Evolutionary conservation across 164 flowering plant species (phyloP), one percentile per base, ranked within the genome.

Genomic region (Cinnamomum micranthum): DNA sequence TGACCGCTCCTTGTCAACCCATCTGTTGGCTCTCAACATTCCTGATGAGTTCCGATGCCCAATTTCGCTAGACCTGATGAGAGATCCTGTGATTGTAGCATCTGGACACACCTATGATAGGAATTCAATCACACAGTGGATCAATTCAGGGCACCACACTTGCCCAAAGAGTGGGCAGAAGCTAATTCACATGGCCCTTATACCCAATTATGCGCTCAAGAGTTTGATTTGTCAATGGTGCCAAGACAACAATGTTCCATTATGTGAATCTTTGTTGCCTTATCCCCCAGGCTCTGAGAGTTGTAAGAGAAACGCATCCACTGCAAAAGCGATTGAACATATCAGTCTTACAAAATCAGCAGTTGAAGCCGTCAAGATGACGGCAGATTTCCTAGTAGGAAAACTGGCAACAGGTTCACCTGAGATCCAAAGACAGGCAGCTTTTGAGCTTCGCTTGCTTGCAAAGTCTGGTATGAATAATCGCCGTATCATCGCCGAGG

Each of bases 61-160:
- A 9, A 93, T 95, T 73, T 93, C 99, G 24, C 88, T 95, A 70
- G 97, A 95, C 76, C 73, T 95, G 65, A 93, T 95, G 97, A 85
- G 90, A 80, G 99, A 95, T 84, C 99, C 99, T 55, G 99, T 93
- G 31, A 92, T 90, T 84, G 97, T 95, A 55, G 80, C 97, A 59
- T 90, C 99, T 0, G 99, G 99, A 72, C 99, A 95, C 97, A 95
- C 99, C 19, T 93, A 93, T 73, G 99, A 95, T 76, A 85, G 97
- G 77, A 87, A 91, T 3, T 93, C 82, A 83, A 92, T 95, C 51
- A 92, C 91, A 68, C 89, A 94, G 80, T 95, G 99, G 99, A 86
- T 95, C 73, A 95, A 93, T 74, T 81, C 89, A 74, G 97, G 97
- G 50, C 89, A 90, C 71, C 67, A 70, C 50, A 89, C 97, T 58